These are phyloP conservation scores for Typha latifolia DNA, from an alignment of 176 grass and related monocot species.

Conservation along the genomic window DNA sequence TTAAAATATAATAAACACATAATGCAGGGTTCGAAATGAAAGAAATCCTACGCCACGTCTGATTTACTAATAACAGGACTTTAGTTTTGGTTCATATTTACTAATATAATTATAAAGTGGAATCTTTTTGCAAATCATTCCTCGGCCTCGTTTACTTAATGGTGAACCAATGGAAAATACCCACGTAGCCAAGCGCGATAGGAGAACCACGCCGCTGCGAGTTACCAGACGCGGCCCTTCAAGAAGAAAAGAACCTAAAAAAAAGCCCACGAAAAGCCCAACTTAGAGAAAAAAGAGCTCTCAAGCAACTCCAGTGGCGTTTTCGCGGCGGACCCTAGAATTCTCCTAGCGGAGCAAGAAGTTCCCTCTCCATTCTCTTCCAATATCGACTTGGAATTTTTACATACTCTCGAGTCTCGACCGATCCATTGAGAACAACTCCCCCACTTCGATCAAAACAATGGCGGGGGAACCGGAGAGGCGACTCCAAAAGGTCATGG, in stretches of 20 bases:
- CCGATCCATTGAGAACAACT: not conserved
- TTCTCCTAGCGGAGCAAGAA: not conserved
- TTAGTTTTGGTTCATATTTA: no score
- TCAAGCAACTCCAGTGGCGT: not conserved
- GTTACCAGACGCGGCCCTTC: no score
- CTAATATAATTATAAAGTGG: no score
- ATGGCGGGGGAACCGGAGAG: slow-evolving; percentile 44
- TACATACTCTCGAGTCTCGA: not conserved
- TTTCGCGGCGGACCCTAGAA: not conserved
- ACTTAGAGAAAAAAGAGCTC: not conserved
- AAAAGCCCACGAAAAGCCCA: not conserved
- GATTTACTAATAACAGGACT: no score
- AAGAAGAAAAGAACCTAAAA: no score
- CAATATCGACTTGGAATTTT: not conserved
- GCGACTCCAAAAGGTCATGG: slow-evolving; percentile 86
- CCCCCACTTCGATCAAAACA: not conserved
- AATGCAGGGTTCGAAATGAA: no score
- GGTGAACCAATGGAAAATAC: no score
- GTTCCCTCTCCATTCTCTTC: not conserved
- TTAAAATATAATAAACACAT: not conserved
- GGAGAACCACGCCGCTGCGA: no score
- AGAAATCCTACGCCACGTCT: no score
- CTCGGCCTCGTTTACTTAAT: no score
- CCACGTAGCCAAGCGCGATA: no score
- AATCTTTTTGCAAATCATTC: no score